Evolutionary conservation across 2,329 filamentous ascomycete genomes (phyloP), one percentile per base, ranked within the genome.

Genomic region (Cladophialophora psammophila): DNA sequence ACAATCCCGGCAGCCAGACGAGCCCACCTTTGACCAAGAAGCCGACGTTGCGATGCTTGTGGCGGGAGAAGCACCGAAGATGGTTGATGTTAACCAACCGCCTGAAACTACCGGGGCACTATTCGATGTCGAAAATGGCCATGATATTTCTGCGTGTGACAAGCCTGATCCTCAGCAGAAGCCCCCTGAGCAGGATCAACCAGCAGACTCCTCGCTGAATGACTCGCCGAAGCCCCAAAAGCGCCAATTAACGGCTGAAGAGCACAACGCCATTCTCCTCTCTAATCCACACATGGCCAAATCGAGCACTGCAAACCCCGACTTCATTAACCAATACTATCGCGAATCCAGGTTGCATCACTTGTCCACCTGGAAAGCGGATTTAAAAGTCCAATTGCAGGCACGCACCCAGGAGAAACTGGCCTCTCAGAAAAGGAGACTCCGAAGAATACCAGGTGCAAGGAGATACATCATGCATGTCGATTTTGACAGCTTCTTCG

Each of bases 401-500:
- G 88, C 86, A 7, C 82, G 96, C 63, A 90, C 94, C 8, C 86
- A 87, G 0, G 91, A 96, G 72, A 92, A 90, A 74, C 82, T 67
- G 63, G 83, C 74, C 36, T 80, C 77, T 20, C 76, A 76, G 79
- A 85, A 76, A 73, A 76, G 70, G 5, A 81, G 72, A 83, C 81
- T 81, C 65, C 85, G 89, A 73, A 83, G 84, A 50, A 83, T 84
- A 32, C 82, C 86, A 12, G 91, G 90, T 0, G 80, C 88, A 2
- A 85, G 94, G 67, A 83, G 91, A 59, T 99, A 98, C 74, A 86
- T 99, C 61, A 87, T 99, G 75, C 95, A 99, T 74, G 93, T 99
- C 35, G 95, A 99, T 76, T 99, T 99, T 77, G 96, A 99, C 79
- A 95, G 93, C 78, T 99, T 99, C 80, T 99, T 99, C 78, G 97